These are phyloP conservation scores for Polyporus tsugae DNA, from an alignment of 1,284 basidiomycete genomes.

Conservation along the genomic window DNA sequence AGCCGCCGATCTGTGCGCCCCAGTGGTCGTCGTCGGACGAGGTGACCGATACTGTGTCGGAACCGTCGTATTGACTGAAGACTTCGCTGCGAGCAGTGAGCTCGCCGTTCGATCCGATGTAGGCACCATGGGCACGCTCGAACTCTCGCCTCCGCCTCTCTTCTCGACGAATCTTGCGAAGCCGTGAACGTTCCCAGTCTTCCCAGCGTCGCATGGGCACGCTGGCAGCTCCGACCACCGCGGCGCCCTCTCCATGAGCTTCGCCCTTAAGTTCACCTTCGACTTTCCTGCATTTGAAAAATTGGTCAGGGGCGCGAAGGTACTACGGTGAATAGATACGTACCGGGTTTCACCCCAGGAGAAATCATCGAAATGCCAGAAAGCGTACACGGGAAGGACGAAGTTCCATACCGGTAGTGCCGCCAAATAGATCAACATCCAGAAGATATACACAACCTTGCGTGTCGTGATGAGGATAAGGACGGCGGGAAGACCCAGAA, in stretches of 20 bases:
- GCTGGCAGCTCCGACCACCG: conserved; percentile 61
- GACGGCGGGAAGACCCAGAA: conserved; percentile 93
- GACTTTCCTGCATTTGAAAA: conserved; percentile 75
- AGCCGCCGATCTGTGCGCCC: conserved; percentile 86
- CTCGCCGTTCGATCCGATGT: conserved; percentile 67
- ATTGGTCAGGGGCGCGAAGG: neutral
- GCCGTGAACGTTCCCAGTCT: conserved; percentile 98
- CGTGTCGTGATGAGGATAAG: conserved; percentile 94
- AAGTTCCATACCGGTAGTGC: conserved; percentile 98
- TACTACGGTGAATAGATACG: conserved; percentile 34
- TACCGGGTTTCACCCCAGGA: conserved; percentile 98
- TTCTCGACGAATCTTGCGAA: conserved; percentile 92
- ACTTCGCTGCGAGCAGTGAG: conserved; percentile 62
- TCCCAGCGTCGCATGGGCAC: conserved; percentile 97
- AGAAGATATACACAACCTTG: conserved; percentile 95
- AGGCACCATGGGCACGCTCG: conserved; percentile 77
- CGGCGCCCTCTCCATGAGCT: conserved; percentile 77
- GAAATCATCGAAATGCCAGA: conserved; percentile 99
- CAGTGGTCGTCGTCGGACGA: conserved; percentile 95
- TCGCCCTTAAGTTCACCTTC: conserved; percentile 86
- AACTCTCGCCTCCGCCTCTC: conserved; percentile 85
- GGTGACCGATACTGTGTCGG: conserved; percentile 78
- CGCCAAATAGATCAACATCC: conserved; percentile 96
- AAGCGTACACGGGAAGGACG: conserved; percentile 92
- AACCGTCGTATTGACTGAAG: conserved; percentile 73